Percentiles rank a stretch among this genome's conserved stretches.
Evolutionary conservation across 371 early-diverging fungal genomes (phyloP).

Genomic region (Actinomucor elegans): DNA sequence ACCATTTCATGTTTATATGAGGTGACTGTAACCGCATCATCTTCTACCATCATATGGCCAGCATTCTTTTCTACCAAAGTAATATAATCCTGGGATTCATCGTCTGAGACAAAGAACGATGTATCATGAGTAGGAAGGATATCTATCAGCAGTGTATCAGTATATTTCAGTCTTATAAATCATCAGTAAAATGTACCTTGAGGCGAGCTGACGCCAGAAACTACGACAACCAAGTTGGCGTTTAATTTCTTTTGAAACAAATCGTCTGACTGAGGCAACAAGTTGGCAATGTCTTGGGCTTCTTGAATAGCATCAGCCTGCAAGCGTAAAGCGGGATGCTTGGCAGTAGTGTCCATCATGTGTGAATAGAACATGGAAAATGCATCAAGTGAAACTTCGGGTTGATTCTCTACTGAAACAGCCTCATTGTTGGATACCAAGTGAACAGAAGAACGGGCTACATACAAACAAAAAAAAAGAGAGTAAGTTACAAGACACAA

Average conservation of each 20-base stretch:
- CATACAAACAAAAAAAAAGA: neutral
- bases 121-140: slow-evolving; percentile 18
- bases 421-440: slow-evolving; percentile 12
- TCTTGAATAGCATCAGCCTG: slow-evolving; percentile 10
- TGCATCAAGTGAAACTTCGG: slow-evolving; percentile 18
- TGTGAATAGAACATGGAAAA: slow-evolving; percentile 28
- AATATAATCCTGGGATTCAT: slow-evolving; percentile 28
- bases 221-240: slow-evolving; percentile 19
- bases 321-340: slow-evolving; percentile 12
- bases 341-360: slow-evolving; percentile 24
- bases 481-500: neutral
- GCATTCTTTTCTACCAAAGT: slow-evolving; percentile 27
- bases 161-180: too few species aligned
- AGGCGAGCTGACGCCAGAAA: slow-evolving; percentile 17
- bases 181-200: slow-evolving; percentile 21
- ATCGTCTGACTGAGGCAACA: slow-evolving; percentile 4
- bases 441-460: slow-evolving; percentile 30
- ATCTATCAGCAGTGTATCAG: neutral
- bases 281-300: neutral
- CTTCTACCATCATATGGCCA: slow-evolving; percentile 10
- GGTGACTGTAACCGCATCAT: slow-evolving; percentile 9
- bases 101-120: slow-evolving; percentile 36
- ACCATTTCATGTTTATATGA: slow-evolving; percentile 12
- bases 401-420: neutral
- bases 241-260: slow-evolving; percentile 24